These are phyloP conservation scores for Salinomyces thailandicus DNA, from an alignment of 2,329 filamentous ascomycete genomes.

Conservation along the genomic window DNA sequence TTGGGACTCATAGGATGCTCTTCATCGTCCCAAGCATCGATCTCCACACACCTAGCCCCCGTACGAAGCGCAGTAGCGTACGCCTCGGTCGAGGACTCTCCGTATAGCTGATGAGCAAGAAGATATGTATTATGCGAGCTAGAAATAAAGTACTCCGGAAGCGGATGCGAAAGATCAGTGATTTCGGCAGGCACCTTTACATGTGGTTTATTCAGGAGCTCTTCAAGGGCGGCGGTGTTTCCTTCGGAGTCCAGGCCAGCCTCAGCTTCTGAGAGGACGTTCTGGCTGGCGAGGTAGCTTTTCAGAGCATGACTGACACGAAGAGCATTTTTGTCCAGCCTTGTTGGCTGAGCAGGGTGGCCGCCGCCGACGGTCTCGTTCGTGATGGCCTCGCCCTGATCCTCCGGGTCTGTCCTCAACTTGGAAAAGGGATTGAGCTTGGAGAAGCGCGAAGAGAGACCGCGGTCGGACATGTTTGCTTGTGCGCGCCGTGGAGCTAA, in stretches of 20 bases:
- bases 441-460: neutral
- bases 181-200: slow-evolving; percentile 46
- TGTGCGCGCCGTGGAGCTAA: too few relatives aligned
- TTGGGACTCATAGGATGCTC: slow-evolving; percentile 26
- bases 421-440: slow-evolving; percentile 31
- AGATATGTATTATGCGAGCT: slow-evolving; percentile 67
- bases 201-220: slow-evolving; percentile 47
- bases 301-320: slow-evolving; percentile 50
- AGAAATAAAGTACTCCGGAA: slow-evolving; percentile 62
- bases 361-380: slow-evolving; percentile 45
- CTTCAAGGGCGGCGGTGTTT: slow-evolving; percentile 37
- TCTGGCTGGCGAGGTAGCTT: slow-evolving; percentile 44
- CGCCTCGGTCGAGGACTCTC: slow-evolving; percentile 50
- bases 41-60: slow-evolving; percentile 61
- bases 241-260: slow-evolving; percentile 37
- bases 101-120: slow-evolving; percentile 58
- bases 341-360: slow-evolving; percentile 41
- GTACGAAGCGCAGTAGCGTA: slow-evolving; percentile 53
- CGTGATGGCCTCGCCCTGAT: slow-evolving; percentile 45
- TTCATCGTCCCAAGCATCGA: slow-evolving; percentile 60
- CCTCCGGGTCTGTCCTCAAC: slow-evolving; percentile 36
- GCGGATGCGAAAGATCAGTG: slow-evolving; percentile 47
- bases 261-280: slow-evolving; percentile 41
- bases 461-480: too few relatives aligned
- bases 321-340: slow-evolving; percentile 43